Percentiles rank a stretch among this genome's conserved stretches.
Evolutionary conservation across 805 yeast genomes (phyloP).

Genomic region (Schizosaccharomyces octosporus): DNA sequence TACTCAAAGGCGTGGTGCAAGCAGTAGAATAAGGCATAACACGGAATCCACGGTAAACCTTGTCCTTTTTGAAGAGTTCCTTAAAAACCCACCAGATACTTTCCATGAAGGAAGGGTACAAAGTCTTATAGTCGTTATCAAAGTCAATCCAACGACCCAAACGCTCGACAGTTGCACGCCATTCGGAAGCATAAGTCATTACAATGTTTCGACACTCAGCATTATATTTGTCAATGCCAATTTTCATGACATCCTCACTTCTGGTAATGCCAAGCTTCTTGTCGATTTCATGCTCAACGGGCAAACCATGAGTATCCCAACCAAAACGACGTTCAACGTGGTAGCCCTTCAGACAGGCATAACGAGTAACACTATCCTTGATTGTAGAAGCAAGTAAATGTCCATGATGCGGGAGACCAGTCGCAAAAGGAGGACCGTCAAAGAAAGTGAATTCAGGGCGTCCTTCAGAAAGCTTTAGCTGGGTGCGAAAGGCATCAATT

Average conservation of each 20-base stretch:
- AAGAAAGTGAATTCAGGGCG: slow-evolving; percentile 75
- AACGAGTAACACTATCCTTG: slow-evolving; percentile 90
- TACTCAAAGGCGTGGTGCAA: slow-evolving; percentile 82
- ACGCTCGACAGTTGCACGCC: slow-evolving; percentile 84
- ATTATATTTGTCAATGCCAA: slow-evolving; percentile 88
- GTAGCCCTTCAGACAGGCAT: slow-evolving; percentile 91
- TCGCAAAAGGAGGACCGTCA: slow-evolving; percentile 99
- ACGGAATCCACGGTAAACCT: slow-evolving; percentile 82
- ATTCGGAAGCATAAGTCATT: slow-evolving; percentile 85
- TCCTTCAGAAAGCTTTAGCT: slow-evolving; percentile 60
- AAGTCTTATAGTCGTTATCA: slow-evolving; percentile 91
- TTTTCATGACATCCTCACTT: slow-evolving; percentile 76
- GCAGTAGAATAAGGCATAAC: slow-evolving; percentile 99
- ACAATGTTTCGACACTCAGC: slow-evolving; percentile 89
- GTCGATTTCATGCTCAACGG: slow-evolving; percentile 96
- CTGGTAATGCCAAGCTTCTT: slow-evolving; percentile 82
- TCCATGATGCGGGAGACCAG: slow-evolving; percentile 75
- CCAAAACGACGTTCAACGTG: slow-evolving; percentile 95
- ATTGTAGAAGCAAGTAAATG: slow-evolving; percentile 91
- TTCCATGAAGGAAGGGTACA: slow-evolving; percentile 92
- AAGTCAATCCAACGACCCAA: slow-evolving; percentile 98
- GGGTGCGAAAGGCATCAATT: slow-evolving; percentile 77
- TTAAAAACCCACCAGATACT: slow-evolving; percentile 98
- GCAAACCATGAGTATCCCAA: slow-evolving; percentile 98
- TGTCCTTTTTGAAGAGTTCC: slow-evolving; percentile 58